Conservation (phyloP, 1,284 basidiomycete genomes). For the Boletus smithii region DNA sequence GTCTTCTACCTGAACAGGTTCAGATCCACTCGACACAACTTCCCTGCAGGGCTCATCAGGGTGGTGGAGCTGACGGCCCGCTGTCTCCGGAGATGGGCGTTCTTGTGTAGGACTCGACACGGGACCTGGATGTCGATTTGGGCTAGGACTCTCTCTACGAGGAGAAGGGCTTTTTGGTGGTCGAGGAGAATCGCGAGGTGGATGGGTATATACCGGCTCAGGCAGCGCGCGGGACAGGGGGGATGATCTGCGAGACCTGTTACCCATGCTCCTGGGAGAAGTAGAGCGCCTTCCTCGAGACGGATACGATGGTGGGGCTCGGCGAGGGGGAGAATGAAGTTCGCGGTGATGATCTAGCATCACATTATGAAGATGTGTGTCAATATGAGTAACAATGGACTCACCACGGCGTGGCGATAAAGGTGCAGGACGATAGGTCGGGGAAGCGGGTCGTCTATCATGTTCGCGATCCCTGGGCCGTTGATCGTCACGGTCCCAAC, state of each 20-base stretch:
- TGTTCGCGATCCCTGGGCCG: slow-evolving; percentile 20
- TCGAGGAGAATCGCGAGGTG: slow-evolving; percentile 11
- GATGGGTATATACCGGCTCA: slow-evolving; percentile 14
- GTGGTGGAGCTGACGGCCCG: neutral
- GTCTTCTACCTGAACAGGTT: slow-evolving; percentile 5
- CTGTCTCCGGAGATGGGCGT: slow-evolving; percentile 3
- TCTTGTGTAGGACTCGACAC: slow-evolving; percentile 14
- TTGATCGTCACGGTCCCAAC: slow-evolving; percentile 26
- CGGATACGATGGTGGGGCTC: slow-evolving; percentile 12
- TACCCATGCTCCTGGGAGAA: slow-evolving; percentile 24
- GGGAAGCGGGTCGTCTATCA: slow-evolving; percentile 21
- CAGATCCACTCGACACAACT: neutral
- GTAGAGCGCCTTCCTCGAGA: slow-evolving; percentile 22
- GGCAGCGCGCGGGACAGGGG: slow-evolving; percentile 16
- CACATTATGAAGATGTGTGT: slow-evolving; percentile 1
- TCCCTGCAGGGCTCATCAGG: slow-evolving; percentile 6
- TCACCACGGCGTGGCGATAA: slow-evolving; percentile 29
- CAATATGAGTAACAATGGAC: neutral
- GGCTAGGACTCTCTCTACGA: slow-evolving; percentile 16
- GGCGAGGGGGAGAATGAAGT: slow-evolving; percentile 15
- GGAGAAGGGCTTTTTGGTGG: slow-evolving; percentile 16
- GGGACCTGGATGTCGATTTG: slow-evolving; percentile 6
- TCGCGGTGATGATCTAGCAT: slow-evolving; percentile 16
- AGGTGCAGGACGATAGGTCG: slow-evolving; percentile 18
- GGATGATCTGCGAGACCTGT: slow-evolving; percentile 27